Base-by-base conservation (phyloP, 73 alveolate genomes). In the Effrenium voratum region DNA sequence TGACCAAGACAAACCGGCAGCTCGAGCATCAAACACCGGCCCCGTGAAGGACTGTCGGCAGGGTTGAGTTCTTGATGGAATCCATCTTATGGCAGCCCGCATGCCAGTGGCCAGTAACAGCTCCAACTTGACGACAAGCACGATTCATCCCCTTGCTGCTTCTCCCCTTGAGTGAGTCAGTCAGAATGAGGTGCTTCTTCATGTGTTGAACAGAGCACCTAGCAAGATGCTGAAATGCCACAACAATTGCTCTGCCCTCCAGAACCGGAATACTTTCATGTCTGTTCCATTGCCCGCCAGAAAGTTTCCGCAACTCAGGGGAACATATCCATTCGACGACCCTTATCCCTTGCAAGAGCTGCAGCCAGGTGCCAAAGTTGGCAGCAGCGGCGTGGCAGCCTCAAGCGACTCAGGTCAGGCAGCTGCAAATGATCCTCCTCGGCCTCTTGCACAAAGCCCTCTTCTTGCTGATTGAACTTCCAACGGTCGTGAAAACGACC, bases 11-110 rank as follows among this genome's bases (percentile, higher is more conserved):
- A 10, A 34, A n/a, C 49, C 82, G 16, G 26, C 47, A 5, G 5
- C 47, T 70, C 47, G 82, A n/a, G 47, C 82, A 70, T 70, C 82
- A 70, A 70, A 70, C 28, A 4, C 5, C 82, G 30, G 49, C 82
- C 82, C 72, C 72, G 19, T 6, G 72, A 57, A 26, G 72, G 72
- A 2, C 34, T 26, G 5, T 70, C 82, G 46, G 82, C 82, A 3
- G 44, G 82, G 40, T 70, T 70, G 44, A 70, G 44, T 70, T 70
- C 82, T n/a, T 28, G 82, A 70, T 28, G 82, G 82, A 34, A 70
- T 41, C 82, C 82, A 70, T 1, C 82, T 34, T 19, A 34, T 28
- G 44, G 32, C 82, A 5, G 40, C 19, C 1, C 32, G 44, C 22
- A 34, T 34, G 26, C 44, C 46, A 0, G 46, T n/a, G 13, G 82